A percentile compares a stretch with the other conserved stretches of the same genome.
Conservation (phyloP, 129 eudicot genomes). For the Centella asiatica region DNA sequence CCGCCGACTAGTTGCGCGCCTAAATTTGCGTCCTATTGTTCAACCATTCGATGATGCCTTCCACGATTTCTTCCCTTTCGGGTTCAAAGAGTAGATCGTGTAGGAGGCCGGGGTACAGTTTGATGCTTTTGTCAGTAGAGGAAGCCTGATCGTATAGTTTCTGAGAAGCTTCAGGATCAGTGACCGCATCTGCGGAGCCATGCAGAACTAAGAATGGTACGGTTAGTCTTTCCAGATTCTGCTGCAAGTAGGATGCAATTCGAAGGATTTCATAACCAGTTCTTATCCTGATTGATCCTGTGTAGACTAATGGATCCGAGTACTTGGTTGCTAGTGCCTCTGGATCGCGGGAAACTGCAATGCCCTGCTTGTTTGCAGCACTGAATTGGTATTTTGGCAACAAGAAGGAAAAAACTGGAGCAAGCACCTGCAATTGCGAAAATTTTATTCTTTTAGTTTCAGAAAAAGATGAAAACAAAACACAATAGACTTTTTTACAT, state of each 20-base stretch:
- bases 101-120: slow-evolving; percentile 42
- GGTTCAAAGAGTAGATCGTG: slow-evolving; percentile 88
- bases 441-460: background rate
- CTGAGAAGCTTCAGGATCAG: slow-evolving; percentile 67
- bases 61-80: slow-evolving; percentile 45
- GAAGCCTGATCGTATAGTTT: slow-evolving; percentile 58
- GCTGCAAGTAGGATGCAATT: slow-evolving; percentile 55
- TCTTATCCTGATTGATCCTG: slow-evolving; percentile 71
- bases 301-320: slow-evolving; percentile 79
- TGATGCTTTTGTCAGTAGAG: slow-evolving; percentile 58
- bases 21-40: slow-evolving; percentile 29
- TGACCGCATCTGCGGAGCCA: slow-evolving; percentile 63
- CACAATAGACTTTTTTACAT: background rate
- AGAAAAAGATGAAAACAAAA: background rate
- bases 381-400: slow-evolving; percentile 66
- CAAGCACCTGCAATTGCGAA: slow-evolving; percentile 36
- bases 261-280: slow-evolving; percentile 74
- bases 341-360: slow-evolving; percentile 66
- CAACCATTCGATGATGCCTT: slow-evolving; percentile 63
- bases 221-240: slow-evolving; percentile 30
- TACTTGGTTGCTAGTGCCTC: slow-evolving; percentile 63
- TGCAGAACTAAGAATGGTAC: slow-evolving; percentile 83
- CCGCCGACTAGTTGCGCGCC: too few relatives aligned
- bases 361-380: slow-evolving; percentile 81
- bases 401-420: slow-evolving; percentile 62